Percentiles rank a stretch among this genome's conserved stretches.
Evolutionary conservation across 768 basidiomycete species (phyloP).

Genomic region (Calocybe cyanea): DNA sequence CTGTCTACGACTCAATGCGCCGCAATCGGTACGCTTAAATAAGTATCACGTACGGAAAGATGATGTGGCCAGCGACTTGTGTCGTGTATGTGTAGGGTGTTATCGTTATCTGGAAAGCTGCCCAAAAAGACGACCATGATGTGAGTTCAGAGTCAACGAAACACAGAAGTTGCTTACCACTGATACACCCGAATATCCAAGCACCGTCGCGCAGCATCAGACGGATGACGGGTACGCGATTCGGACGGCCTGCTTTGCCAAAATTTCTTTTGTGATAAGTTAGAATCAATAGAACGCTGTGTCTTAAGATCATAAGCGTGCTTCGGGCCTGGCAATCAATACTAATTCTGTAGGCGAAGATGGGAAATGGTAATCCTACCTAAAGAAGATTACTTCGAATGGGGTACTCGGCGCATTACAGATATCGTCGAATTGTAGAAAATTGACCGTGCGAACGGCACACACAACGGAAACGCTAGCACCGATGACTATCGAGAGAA

Average conservation of each 20-base stretch:
- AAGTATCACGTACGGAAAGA: conserved; percentile 4
- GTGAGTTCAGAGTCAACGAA: background rate
- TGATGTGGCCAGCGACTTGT: conserved; percentile 1
- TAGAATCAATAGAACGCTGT: conserved; percentile 5
- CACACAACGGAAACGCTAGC: background rate
- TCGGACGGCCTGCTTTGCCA: conserved; percentile 1
- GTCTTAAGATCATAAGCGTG: background rate
- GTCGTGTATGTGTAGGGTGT: background rate
- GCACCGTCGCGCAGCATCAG: conserved; percentile 10
- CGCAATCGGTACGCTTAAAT: background rate
- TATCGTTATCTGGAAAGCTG: background rate
- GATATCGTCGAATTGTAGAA: background rate
- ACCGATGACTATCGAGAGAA: background rate
- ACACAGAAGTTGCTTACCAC: background rate
- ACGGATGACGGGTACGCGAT: conserved; percentile 3
- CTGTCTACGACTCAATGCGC: background rate
- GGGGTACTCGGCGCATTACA: conserved; percentile 5
- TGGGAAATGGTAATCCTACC: background rate
- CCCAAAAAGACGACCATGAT: background rate
- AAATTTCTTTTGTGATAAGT: conserved; percentile 7
- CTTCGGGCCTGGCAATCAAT: background rate
- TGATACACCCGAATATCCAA: conserved; percentile 7
- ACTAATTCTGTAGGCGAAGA: too few relatives aligned
- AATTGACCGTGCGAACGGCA: background rate
- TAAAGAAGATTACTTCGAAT: conserved; percentile 7